Evolutionary conservation across 1,139 yeast species (phyloP).

Genomic region (Candida labiduridarum): DNA sequence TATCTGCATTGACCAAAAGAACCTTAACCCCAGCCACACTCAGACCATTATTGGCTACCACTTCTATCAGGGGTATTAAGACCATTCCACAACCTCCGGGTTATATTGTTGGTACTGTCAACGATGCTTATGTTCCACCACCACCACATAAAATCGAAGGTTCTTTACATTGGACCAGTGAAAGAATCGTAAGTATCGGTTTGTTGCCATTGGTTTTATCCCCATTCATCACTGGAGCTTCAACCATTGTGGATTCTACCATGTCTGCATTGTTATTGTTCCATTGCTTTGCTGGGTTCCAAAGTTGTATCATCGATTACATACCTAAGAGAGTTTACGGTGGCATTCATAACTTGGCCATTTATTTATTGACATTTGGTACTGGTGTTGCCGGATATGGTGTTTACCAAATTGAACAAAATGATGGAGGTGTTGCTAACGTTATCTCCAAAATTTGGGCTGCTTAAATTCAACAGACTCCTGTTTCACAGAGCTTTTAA

Average conservation of each 20-base stretch:
- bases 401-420: slow-evolving; percentile 75
- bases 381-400: slow-evolving; percentile 78
- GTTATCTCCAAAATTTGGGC: slow-evolving; percentile 42
- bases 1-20: slow-evolving; percentile 15
- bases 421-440: slow-evolving; percentile 47
- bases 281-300: slow-evolving; percentile 73
- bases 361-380: slow-evolving; percentile 68
- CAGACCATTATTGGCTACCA: slow-evolving; percentile 7
- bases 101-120: slow-evolving; percentile 70
- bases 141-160: slow-evolving; percentile 58
- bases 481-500: background rate
- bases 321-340: slow-evolving; percentile 82
- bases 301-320: slow-evolving; percentile 78
- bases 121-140: slow-evolving; percentile 72
- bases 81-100: slow-evolving; percentile 73
- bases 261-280: slow-evolving; percentile 58
- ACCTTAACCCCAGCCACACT: slow-evolving; percentile 7
- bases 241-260: slow-evolving; percentile 58
- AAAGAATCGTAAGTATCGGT: slow-evolving; percentile 58
- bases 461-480: slow-evolving; percentile 25
- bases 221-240: slow-evolving; percentile 60
- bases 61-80: slow-evolving; percentile 28
- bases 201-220: slow-evolving; percentile 65
- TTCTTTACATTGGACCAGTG: slow-evolving; percentile 73
- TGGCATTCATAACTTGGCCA: slow-evolving; percentile 62